A percentile compares a stretch with the other conserved stretches of the same genome.
phyloP scores from a whole-genome alignment of 225 moss, liverwort and hornwort species.

The Antitrichia curtipendula region DNA sequence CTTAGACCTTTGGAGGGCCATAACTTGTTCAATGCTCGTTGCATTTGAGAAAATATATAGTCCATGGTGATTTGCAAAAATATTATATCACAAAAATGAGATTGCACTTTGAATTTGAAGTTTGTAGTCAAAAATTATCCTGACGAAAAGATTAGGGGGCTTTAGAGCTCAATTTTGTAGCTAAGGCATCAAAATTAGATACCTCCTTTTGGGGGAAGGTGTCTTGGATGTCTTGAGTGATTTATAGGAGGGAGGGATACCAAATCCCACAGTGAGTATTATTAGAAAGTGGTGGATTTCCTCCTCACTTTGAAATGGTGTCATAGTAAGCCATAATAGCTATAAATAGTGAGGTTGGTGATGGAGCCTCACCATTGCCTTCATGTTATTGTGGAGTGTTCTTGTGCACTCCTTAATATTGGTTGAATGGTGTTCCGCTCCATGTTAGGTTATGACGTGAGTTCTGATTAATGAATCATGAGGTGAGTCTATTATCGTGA shows the following conservation, averaged over 20 bases:
- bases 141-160: fast-evolving
- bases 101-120: fast-evolving
- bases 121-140: fast-evolving
- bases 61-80: fast-evolving
- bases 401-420: fast-evolving
- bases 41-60: neutral
- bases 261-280: fast-evolving
- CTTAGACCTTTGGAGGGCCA: fast-evolving
- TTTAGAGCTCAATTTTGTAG: fast-evolving
- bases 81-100: fast-evolving
- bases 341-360: fast-evolving
- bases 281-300: neutral
- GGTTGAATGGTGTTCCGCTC: fast-evolving
- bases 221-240: neutral
- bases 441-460: fast-evolving
- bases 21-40: neutral
- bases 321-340: neutral
- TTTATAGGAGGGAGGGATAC: fast-evolving
- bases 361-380: neutral
- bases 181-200: fast-evolving
- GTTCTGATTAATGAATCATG: fast-evolving
- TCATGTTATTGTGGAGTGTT: fast-evolving
- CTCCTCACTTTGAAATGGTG: fast-evolving
- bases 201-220: fast-evolving
- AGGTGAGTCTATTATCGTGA: too few relatives aligned